These are phyloP conservation scores for Allomyces macrogynus DNA, from an alignment of 192 early-diverging fungal genomes.

Conservation along the genomic window DNA sequence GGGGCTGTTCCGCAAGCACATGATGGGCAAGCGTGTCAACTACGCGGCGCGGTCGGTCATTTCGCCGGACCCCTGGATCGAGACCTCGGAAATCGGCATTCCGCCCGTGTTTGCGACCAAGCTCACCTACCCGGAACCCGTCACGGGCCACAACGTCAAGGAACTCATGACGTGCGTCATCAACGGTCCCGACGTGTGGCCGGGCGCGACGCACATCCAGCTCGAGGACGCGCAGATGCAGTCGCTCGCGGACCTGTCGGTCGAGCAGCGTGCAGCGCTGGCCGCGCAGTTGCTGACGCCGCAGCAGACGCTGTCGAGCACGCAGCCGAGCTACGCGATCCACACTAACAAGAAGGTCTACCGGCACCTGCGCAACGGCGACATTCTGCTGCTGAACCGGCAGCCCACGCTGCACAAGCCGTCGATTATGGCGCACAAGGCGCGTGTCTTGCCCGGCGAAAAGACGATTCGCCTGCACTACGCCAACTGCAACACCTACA, in stretches of 20 bases:
- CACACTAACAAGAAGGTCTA: conserved; percentile 90
- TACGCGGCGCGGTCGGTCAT: conserved; percentile 95
- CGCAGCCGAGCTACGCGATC: conserved; percentile 28
- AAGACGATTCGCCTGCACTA: conserved; percentile 99
- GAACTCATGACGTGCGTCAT: conserved; percentile 77
- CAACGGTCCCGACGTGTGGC: conserved; percentile 89
- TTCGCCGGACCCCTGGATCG: conserved; percentile 91
- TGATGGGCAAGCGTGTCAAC: conserved; percentile 99
- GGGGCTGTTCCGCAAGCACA: conserved; percentile 95
- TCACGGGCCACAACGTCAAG: conserved; percentile 86
- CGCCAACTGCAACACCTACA: conserved; percentile 77
- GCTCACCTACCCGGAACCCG: conserved; percentile 94
- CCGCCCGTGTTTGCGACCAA: conserved; percentile 87
- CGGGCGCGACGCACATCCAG: conserved; percentile 84
- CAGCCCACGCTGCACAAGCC: conserved; percentile 99
- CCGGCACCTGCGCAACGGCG: conserved; percentile 90
- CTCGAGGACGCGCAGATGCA: conserved; percentile 79
- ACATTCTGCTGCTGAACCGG: conserved; percentile 91
- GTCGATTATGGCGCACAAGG: conserved; percentile 97
- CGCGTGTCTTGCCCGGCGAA: conserved; percentile 82
- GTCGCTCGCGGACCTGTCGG: conserved; percentile 54
- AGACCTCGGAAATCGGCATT: conserved; percentile 93
- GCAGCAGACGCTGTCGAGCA: conserved; percentile 22
- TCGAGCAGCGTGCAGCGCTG: conserved; percentile 75
- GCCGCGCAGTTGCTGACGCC: conserved; percentile 78